These are phyloP conservation scores for Phytophthora parvispora DNA, from an alignment of 352 stramenopile species.

Conservation along the genomic window DNA sequence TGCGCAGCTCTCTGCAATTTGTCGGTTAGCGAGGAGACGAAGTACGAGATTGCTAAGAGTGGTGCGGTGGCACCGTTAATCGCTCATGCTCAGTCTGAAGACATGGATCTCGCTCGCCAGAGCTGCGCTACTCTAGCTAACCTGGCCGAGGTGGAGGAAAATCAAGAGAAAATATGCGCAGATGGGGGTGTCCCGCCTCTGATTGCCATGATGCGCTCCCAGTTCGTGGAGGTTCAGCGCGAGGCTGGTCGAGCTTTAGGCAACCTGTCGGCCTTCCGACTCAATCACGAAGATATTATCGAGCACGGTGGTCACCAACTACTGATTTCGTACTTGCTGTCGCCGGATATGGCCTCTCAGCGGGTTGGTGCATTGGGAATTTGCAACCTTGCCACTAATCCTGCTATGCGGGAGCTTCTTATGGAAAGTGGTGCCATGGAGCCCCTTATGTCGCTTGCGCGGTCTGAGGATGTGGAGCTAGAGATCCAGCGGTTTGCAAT, in stretches of 20 bases:
- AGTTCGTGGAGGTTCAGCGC: constrained; percentile 96
- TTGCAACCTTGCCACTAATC: constrained; percentile 96
- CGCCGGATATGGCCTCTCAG: constrained; percentile 95
- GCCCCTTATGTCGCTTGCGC: constrained; percentile 95
- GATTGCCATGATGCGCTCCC: constrained; percentile 96
- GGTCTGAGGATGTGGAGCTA: constrained; percentile 96
- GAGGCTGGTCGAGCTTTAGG: constrained; percentile 93
- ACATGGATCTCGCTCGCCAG: constrained; percentile 93
- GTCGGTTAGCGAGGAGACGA: constrained; percentile 96
- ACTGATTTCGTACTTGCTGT: constrained; percentile 96
- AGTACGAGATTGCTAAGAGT: constrained; percentile 97
- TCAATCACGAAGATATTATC: constrained; percentile 94
- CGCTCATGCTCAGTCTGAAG: constrained; percentile 93
- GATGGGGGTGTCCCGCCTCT: constrained; percentile 94
- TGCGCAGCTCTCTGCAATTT: constrained; percentile 97
- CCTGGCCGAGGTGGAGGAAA: constrained; percentile 95
- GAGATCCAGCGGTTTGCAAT: constrained; percentile 97
- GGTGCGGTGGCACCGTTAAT: constrained; percentile 94
- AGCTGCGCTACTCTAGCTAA: constrained; percentile 96
- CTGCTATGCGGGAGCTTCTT: constrained; percentile 90
- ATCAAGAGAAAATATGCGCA: constrained; percentile 95
- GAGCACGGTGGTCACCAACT: constrained; percentile 94
- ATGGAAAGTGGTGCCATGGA: constrained; percentile 96
- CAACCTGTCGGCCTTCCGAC: constrained; percentile 93
- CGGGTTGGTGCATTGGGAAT: constrained; percentile 95